phyloP scores from a whole-genome alignment of 768 basidiomycete genomes.

The Macrolepiota fuliginosa region DNA sequence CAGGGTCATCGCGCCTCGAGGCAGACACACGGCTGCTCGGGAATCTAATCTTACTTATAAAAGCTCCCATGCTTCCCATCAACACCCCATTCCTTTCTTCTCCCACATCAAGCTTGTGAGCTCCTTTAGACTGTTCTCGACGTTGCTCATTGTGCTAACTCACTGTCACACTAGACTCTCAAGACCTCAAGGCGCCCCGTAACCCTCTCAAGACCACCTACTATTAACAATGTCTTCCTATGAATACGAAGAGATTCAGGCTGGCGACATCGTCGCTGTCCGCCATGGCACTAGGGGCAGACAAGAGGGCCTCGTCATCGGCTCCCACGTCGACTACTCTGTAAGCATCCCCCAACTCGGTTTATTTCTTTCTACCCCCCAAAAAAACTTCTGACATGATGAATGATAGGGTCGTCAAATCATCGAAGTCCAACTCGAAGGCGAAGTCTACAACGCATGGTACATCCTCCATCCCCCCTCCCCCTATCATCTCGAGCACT shows the following conservation, averaged over 20 bases:
- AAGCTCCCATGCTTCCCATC: constrained; percentile 18
- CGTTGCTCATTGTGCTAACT: constrained; percentile 1
- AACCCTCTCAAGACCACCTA: constrained; percentile 6
- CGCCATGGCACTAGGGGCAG: constrained; percentile 59
- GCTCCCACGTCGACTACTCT: constrained; percentile 66
- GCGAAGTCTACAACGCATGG: constrained; percentile 70
- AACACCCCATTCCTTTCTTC: constrained; percentile 15
- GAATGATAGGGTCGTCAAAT: constrained; percentile 70
- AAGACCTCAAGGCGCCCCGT: constrained; percentile 3
- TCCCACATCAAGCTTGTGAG: constrained; percentile 18
- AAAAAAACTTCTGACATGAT: constrained; percentile 6
- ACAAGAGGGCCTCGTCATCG: constrained; percentile 79
- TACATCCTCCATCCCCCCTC: constrained; percentile 19
- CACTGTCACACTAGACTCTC: neutral
- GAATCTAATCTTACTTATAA: constrained; percentile 24
- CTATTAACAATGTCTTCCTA: constrained; percentile 18
- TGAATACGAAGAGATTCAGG: constrained; percentile 34
- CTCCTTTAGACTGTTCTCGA: constrained; percentile 1
- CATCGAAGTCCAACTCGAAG: constrained; percentile 78
- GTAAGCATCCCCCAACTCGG: constrained; percentile 39
- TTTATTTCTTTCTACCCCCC: neutral
- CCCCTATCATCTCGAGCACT: neutral
- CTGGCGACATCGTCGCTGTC: constrained; percentile 81
- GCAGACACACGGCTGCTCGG: constrained; percentile 25
- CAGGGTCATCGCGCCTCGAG: constrained; percentile 44